These are phyloP conservation scores for Fonsecaea monophora DNA, from an alignment of 2,329 filamentous ascomycete species.

Conservation along the genomic window DNA sequence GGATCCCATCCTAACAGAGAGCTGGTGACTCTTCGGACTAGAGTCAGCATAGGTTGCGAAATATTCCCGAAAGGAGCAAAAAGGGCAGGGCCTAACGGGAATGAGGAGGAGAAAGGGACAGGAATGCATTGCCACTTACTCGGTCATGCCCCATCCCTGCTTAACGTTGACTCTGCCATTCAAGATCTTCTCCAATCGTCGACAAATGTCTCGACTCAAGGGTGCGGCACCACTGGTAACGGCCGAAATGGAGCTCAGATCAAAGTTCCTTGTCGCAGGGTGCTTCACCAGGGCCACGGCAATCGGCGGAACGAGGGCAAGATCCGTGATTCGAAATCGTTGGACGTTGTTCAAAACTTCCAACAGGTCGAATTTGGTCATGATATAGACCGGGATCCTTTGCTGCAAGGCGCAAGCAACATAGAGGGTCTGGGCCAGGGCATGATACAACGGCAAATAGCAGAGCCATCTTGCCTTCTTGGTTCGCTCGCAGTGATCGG, in stretches of 20 bases:
- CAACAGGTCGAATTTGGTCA: conserved; percentile 47
- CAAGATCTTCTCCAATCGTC: background rate
- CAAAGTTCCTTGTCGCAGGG: conserved; percentile 61
- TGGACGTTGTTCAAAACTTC: conserved; percentile 49
- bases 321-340: conserved; percentile 57
- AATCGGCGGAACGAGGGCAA: conserved; percentile 57
- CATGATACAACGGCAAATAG: conserved; percentile 25
- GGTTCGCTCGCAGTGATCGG: conserved; percentile 22
- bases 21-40: background rate
- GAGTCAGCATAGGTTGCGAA: no score
- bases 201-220: background rate
- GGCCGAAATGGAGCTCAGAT: conserved; percentile 64
- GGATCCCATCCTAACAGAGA: conserved; percentile 60
- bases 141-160: conserved; percentile 85
- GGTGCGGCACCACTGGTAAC: background rate
- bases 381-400: conserved; percentile 69
- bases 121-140: conserved; percentile 51
- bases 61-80: no score
- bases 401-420: conserved; percentile 63
- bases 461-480: conserved; percentile 1
- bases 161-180: conserved; percentile 50
- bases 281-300: conserved; percentile 42
- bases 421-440: conserved; percentile 4
- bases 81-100: no score
- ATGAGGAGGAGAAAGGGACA: no score